Conservation (phyloP, 1,139 yeast genomes). For the Casaregolazyma suthepensis region DNA sequence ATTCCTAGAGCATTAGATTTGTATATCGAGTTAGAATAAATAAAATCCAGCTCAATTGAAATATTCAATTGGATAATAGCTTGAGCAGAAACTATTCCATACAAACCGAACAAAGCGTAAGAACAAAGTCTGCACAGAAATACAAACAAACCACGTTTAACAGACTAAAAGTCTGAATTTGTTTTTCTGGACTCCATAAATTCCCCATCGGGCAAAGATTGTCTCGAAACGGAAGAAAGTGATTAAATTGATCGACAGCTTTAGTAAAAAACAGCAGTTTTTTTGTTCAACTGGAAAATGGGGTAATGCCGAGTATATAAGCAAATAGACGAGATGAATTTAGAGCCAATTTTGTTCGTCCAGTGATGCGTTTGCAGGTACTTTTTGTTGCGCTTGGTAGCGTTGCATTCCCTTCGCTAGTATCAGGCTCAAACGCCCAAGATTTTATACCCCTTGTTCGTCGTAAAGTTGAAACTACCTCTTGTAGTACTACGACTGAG, state of each 20-base stretch:
- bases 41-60: neutral
- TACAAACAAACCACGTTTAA: neutral
- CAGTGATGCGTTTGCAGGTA: neutral
- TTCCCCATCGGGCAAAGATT: neutral
- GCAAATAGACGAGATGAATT: neutral
- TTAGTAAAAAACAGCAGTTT: neutral
- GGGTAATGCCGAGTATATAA: neutral
- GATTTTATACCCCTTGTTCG: neutral
- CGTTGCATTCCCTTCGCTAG: neutral
- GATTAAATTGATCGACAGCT: neutral
- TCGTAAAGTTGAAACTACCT: neutral
- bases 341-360: neutral
- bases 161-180: neutral
- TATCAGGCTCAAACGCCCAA: neutral
- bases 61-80: neutral
- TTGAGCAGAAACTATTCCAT: neutral
- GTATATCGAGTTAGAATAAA: neutral
- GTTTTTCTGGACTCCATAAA: neutral
- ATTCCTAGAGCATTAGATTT: neutral
- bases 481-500: neutral
- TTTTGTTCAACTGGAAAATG: neutral
- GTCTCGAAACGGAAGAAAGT: neutral
- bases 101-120: neutral
- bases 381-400: neutral
- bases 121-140: neutral